Conservation (phyloP, 2,329 filamentous ascomycete species). For the Chaetomiaceae sp. region DNA sequence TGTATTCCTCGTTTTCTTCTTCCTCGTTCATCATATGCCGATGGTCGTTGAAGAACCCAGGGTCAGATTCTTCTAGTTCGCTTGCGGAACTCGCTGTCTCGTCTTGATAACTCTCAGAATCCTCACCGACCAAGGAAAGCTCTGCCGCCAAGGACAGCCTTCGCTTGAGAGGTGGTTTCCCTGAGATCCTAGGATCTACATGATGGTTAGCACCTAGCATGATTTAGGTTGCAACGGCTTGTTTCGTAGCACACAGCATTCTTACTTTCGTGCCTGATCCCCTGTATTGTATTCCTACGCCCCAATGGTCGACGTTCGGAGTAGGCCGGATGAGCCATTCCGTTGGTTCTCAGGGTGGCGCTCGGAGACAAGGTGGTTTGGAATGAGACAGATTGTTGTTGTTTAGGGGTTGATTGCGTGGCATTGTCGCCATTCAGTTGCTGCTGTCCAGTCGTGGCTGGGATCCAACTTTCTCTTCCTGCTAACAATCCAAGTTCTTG, state of each 20-base stretch:
- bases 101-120: conserved; percentile 19
- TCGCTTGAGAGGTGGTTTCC: conserved; percentile 6
- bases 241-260: not conserved
- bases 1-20: conserved; percentile 5
- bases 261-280: conserved; percentile 18
- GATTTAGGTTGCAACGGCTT: too few relatives aligned
- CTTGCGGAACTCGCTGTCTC: conserved; percentile 12
- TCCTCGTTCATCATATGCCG: not conserved
- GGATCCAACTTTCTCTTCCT: not conserved
- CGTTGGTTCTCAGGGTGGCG: not conserved
- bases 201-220: not conserved
- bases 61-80: conserved; percentile 11
- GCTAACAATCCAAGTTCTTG: conserved; percentile 17
- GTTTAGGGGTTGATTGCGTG: not conserved
- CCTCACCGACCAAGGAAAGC: conserved; percentile 18
- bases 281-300: conserved; percentile 20
- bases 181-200: not conserved
- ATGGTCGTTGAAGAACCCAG: conserved; percentile 2
- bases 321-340: not conserved
- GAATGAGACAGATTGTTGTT: conserved; percentile 13
- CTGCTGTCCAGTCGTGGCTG: not conserved
- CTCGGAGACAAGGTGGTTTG: not conserved
- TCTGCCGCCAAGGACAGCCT: conserved; percentile 21
- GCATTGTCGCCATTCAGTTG: not conserved
- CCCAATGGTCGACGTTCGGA: not conserved